Conservation (phyloP, 805 yeast species). For the Starmerella apicola region DNA sequence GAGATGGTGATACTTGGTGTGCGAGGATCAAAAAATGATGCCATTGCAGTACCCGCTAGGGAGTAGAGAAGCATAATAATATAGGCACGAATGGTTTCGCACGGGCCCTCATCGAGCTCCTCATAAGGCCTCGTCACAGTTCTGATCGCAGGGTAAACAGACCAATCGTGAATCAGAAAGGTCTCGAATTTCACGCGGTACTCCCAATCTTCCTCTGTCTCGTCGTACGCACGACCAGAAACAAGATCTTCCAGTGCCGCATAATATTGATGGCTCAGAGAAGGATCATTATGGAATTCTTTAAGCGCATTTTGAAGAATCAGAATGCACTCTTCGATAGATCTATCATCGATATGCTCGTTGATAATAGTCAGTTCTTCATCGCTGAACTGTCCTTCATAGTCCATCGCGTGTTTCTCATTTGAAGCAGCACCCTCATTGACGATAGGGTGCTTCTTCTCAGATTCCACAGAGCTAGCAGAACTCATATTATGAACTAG, state of each 20-base stretch:
- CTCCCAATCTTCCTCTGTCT: conserved; percentile 19
- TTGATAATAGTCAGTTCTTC: conserved; percentile 15
- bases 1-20: conserved; percentile 41
- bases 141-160: conserved; percentile 52
- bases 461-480: background rate
- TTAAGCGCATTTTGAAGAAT: conserved; percentile 32
- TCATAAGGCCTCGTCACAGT: conserved; percentile 43
- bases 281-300: conserved; percentile 39
- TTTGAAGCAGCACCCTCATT: background rate
- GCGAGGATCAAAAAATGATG: conserved; percentile 39
- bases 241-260: conserved; percentile 27
- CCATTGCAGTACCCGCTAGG: conserved; percentile 32
- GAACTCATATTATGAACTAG: too few relatives aligned
- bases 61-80: conserved; percentile 40
- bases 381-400: conserved; percentile 5
- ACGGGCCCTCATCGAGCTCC: conserved; percentile 28
- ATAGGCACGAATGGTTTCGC: conserved; percentile 43
- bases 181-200: conserved; percentile 31
- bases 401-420: background rate
- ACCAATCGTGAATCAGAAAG: conserved; percentile 32
- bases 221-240: background rate
- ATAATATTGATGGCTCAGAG: conserved; percentile 33
- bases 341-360: conserved; percentile 20
- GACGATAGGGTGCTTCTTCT: too few relatives aligned
- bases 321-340: conserved; percentile 30